Evolutionary conservation across 2,329 filamentous ascomycete genomes (phyloP).

Genomic region (Colletotrichum neosansevieriae): DNA sequence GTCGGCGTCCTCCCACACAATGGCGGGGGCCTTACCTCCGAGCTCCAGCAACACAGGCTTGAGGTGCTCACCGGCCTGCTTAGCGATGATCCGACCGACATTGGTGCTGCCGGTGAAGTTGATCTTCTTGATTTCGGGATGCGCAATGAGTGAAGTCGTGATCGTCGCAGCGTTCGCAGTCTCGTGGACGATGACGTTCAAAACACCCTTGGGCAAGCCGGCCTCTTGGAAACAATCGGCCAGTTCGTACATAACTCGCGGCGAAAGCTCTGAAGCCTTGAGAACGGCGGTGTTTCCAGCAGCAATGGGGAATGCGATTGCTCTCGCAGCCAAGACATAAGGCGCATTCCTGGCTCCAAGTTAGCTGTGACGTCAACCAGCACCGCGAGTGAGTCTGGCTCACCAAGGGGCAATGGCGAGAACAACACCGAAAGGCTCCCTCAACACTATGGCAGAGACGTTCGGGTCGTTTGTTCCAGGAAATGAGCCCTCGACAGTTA

Average conservation of each 20-base stretch:
- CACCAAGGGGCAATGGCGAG: constrained; percentile 87
- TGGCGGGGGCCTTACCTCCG: constrained; percentile 83
- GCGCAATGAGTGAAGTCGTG: constrained; percentile 75
- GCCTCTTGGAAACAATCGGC: constrained; percentile 76
- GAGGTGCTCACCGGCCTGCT: constrained; percentile 76
- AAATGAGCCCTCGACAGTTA: constrained; percentile 48
- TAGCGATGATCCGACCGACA: constrained; percentile 80
- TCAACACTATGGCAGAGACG: constrained; percentile 69
- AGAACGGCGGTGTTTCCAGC: constrained; percentile 82
- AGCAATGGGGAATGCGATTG: constrained; percentile 75
- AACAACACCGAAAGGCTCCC: constrained; percentile 82
- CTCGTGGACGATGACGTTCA: constrained; percentile 78
- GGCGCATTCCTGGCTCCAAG: constrained; percentile 64
- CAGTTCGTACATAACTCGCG: constrained; percentile 73
- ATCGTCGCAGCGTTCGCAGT: constrained; percentile 75
- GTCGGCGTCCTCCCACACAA: constrained; percentile 85
- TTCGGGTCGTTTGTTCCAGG: constrained; percentile 56
- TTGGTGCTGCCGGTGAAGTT: constrained; percentile 86
- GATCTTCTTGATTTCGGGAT: constrained; percentile 79
- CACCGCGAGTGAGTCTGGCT: neutral
- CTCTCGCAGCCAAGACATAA: constrained; percentile 65
- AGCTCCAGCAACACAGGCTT: constrained; percentile 87
- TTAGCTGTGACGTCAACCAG: constrained; percentile 20
- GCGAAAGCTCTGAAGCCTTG: constrained; percentile 78
- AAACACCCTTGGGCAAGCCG: constrained; percentile 78